These are phyloP conservation scores for Agrostemma githago DNA, from an alignment of 148 eudicot genomes.

Conservation along the genomic window DNA sequence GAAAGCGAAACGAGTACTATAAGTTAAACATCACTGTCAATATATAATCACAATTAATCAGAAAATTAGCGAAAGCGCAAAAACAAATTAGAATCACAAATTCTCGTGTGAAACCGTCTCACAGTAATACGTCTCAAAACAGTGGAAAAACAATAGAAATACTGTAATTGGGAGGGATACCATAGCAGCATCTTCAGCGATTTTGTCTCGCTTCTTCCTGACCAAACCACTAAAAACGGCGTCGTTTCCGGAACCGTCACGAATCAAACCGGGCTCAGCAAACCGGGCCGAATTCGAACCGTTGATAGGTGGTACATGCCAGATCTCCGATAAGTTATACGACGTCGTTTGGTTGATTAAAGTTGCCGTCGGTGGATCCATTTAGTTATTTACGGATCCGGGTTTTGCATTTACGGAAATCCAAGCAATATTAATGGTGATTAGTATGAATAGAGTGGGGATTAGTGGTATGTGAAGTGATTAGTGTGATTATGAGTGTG, in stretches of 20 bases:
- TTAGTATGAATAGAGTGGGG: neutral
- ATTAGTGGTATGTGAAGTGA: too few species aligned
- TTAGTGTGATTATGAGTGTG: neutral
- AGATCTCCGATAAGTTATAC: slow-evolving; percentile 66
- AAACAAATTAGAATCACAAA: too few species aligned
- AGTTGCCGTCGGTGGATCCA: slow-evolving; percentile 45
- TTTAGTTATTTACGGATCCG: neutral
- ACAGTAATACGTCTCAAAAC: too few species aligned
- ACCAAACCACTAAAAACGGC: neutral
- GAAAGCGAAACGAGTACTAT: too few species aligned
- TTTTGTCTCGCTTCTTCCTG: neutral
- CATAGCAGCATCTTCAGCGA: neutral
- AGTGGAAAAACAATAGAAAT: too few species aligned
- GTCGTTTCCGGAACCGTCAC: slow-evolving; percentile 15
- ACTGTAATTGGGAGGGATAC: neutral
- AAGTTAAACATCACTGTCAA: too few species aligned
- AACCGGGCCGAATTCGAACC: slow-evolving; percentile 24
- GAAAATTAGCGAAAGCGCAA: too few species aligned
- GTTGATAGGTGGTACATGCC: slow-evolving; percentile 47
- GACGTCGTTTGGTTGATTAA: slow-evolving; percentile 37
- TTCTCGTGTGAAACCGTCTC: too few species aligned
- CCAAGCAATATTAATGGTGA: too few species aligned
- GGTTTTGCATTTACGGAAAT: neutral
- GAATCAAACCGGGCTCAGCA: slow-evolving; percentile 23
- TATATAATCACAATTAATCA: too few species aligned